Evolutionary conservation across 169 alveolate genomes (phyloP).

Genomic region (Sarcocystis neurona): DNA sequence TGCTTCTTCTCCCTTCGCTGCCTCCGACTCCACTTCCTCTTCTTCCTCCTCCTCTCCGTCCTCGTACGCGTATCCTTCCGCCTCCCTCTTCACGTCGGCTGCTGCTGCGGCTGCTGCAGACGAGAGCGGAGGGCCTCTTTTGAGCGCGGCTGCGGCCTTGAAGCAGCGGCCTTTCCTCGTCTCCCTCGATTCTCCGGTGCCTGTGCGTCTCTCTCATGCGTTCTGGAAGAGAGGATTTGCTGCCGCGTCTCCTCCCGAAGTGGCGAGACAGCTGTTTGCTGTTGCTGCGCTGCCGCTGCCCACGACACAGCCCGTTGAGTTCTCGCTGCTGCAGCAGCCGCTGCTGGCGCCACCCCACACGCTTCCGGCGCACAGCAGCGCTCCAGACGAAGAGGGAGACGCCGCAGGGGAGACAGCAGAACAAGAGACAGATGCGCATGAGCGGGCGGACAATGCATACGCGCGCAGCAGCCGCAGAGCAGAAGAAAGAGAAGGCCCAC

Average conservation of each 20-base stretch:
- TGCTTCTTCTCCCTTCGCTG: too few relatives aligned
- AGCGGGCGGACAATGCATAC: not conserved
- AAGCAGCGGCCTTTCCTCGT: constrained; percentile 61
- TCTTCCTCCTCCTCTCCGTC: too few relatives aligned
- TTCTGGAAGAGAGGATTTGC: constrained; percentile 61
- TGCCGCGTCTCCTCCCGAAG: constrained; percentile 53
- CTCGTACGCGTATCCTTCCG: too few relatives aligned
- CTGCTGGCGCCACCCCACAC: not conserved
- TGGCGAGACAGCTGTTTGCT: constrained; percentile 49
- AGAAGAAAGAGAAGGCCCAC: not conserved
- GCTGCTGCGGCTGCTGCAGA: constrained; percentile 37
- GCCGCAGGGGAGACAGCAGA: not conserved
- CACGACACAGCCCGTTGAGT: constrained; percentile 45
- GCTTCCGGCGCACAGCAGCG: not conserved
- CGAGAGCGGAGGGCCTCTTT: constrained; percentile 39
- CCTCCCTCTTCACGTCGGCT: too few relatives aligned
- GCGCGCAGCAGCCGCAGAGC: not conserved
- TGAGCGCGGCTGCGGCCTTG: constrained; percentile 63
- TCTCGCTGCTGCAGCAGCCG: constrained; percentile 9
- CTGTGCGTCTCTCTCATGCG: constrained; percentile 34
- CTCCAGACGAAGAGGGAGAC: not conserved
- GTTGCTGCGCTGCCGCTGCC: constrained; percentile 66
- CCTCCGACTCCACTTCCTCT: too few relatives aligned
- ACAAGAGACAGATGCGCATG: not conserved
- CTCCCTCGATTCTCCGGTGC: constrained; percentile 45